These are phyloP conservation scores for Irpex rosettiformis DNA, from an alignment of 1,284 basidiomycete species.

Conservation along the genomic window DNA sequence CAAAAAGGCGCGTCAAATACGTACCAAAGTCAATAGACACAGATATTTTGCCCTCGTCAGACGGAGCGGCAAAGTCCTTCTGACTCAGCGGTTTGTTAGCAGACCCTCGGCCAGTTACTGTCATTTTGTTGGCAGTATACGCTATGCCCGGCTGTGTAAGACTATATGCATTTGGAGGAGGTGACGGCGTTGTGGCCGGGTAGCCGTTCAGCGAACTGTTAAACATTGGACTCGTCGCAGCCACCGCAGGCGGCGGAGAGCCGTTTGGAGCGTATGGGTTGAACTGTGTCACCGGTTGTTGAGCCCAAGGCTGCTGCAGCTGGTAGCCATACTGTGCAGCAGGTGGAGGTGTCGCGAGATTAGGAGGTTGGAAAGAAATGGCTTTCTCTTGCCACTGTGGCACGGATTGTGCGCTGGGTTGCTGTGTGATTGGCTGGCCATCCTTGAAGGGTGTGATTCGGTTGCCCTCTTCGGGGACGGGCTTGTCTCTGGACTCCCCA, in stretches of 20 bases:
- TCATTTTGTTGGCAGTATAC: constrained; percentile 16
- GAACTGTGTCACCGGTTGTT: constrained; percentile 13
- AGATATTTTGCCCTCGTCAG: constrained; percentile 65
- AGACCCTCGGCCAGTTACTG: constrained; percentile 20
- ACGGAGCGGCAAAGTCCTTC: constrained; percentile 16
- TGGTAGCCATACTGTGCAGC: constrained; percentile 33
- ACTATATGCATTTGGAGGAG: constrained; percentile 14
- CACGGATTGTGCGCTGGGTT: constrained; percentile 38
- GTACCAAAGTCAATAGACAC: constrained; percentile 78
- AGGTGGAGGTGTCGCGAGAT: constrained; percentile 42
- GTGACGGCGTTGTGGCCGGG: not conserved
- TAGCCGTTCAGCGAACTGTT: constrained; percentile 7
- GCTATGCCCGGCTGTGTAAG: constrained; percentile 16
- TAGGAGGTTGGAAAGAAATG: constrained; percentile 34
- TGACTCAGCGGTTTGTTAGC: constrained; percentile 14
- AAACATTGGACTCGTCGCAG: constrained; percentile 9
- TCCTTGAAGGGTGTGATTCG: constrained; percentile 20
- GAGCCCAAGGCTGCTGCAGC: constrained; percentile 14
- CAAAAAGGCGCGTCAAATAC: constrained; percentile 18
- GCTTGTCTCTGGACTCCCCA: constrained; percentile 36
- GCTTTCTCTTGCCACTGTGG: constrained; percentile 27
- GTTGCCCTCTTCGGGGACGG: constrained; percentile 22
- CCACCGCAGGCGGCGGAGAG: constrained; percentile 27
- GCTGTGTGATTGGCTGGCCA: constrained; percentile 38
- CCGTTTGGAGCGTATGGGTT: constrained; percentile 13